These are phyloP conservation scores for Nicotiana undulata DNA, from an alignment of 257 asterid species.

Conservation along the genomic window DNA sequence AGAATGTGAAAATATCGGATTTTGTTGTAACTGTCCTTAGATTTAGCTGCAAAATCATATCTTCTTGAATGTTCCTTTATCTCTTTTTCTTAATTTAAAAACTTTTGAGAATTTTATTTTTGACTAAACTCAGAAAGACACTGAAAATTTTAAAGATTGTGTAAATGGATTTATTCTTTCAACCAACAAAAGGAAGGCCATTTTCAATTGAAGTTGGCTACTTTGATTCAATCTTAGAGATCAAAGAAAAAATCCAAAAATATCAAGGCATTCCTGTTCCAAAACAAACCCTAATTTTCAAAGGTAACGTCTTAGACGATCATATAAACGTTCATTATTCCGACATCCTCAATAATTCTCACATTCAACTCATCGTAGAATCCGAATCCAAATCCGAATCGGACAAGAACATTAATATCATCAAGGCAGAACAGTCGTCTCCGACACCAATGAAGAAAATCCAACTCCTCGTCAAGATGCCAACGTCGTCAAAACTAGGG, in stretches of 20 bases:
- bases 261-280: slow-evolving; percentile 39
- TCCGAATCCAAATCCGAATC: not conserved
- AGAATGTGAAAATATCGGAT: not conserved
- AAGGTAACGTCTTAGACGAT: slow-evolving; percentile 41
- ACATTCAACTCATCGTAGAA: slow-evolving; percentile 28
- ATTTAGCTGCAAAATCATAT: not conserved
- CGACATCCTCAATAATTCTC: slow-evolving; percentile 47
- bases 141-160: no score
- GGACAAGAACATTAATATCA: not conserved
- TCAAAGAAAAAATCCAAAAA: slow-evolving; percentile 55
- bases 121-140: not conserved
- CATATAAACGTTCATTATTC: slow-evolving; percentile 49
- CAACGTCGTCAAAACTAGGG: slow-evolving; percentile 13
- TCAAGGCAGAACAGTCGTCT: not conserved
- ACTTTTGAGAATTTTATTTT: not conserved
- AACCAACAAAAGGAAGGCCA: slow-evolving; percentile 28
- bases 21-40: slow-evolving; percentile 14
- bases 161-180: slow-evolving; percentile 50
- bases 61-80: not conserved
- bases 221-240: slow-evolving; percentile 55
- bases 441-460: slow-evolving; percentile 10
- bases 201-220: slow-evolving; percentile 58
- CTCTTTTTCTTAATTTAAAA: not conserved
- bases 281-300: slow-evolving; percentile 46
- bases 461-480: slow-evolving; percentile 35